phyloP scores from a whole-genome alignment of 257 asterid genomes.

The Nicotiana attenuata region DNA sequence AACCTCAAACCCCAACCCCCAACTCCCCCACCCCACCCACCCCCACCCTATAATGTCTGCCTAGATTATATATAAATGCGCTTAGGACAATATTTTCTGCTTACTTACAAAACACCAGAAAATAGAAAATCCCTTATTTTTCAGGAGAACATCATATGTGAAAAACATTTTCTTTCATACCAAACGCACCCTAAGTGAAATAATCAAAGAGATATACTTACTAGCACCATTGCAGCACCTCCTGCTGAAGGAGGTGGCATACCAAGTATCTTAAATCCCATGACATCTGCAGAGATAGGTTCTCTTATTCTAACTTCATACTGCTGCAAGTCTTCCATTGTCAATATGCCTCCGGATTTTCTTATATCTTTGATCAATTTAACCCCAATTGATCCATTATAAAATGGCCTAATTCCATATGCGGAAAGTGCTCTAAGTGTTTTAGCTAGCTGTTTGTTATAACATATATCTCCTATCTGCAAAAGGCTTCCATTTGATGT shows the following conservation, averaged over 20 bases:
- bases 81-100: too few species aligned
- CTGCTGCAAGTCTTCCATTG: slow-evolving; percentile 39
- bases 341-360: slow-evolving; percentile 54
- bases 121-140: too few species aligned
- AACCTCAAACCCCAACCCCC: too few species aligned
- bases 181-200: background rate
- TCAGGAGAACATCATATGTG: too few species aligned
- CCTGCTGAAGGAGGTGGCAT: slow-evolving; percentile 86
- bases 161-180: too few species aligned
- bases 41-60: too few species aligned
- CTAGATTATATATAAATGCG: too few species aligned
- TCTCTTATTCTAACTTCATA: slow-evolving; percentile 44
- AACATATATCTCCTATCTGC: slow-evolving; percentile 40
- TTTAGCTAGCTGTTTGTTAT: slow-evolving; percentile 38
- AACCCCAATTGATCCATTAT: slow-evolving; percentile 50
- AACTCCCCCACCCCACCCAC: too few species aligned
- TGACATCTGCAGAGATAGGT: slow-evolving; percentile 26
- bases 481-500: slow-evolving; percentile 46
- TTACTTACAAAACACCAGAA: too few species aligned
- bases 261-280: slow-evolving; percentile 46
- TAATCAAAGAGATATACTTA: slow-evolving; percentile 21
- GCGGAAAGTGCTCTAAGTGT: slow-evolving; percentile 31
- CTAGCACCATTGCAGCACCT: slow-evolving; percentile 53
- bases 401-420: slow-evolving; percentile 35
- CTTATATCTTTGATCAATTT: slow-evolving; percentile 40